Conservation (phyloP, 208 protist genomes). For the Novymonas esmeraldas region DNA sequence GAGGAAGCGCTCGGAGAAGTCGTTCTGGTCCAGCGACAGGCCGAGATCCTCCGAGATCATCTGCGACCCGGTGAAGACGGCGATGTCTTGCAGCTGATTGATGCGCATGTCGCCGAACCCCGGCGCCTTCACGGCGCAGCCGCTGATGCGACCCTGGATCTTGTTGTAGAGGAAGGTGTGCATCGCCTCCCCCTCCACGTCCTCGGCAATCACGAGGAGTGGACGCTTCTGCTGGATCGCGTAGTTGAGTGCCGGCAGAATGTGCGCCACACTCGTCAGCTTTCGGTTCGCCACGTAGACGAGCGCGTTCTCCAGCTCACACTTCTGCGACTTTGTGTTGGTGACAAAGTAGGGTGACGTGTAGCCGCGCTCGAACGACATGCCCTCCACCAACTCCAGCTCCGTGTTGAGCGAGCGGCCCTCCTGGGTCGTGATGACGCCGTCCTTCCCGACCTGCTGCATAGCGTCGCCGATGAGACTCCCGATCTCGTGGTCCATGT, state of each 20-base stretch:
- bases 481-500: constrained; percentile 99
- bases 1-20: constrained; percentile 88
- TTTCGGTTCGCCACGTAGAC: constrained; percentile 94
- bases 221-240: constrained; percentile 85
- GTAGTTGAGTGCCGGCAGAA: constrained; percentile 87
- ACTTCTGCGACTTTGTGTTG: constrained; percentile 97
- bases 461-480: constrained; percentile 99
- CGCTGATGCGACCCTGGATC: constrained; percentile 82
- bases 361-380: constrained; percentile 98
- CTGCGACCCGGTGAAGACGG: constrained; percentile 97
- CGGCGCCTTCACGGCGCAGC: constrained; percentile 96
- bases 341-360: constrained; percentile 99
- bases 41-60: constrained; percentile 96
- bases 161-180: constrained; percentile 96
- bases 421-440: constrained; percentile 99
- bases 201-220: constrained; percentile 90
- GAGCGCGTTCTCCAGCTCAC: constrained; percentile 96
- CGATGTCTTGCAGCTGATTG: constrained; percentile 99
- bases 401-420: constrained; percentile 98
- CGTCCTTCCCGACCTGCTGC: constrained; percentile 99
- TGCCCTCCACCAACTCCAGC: constrained; percentile 98
- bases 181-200: constrained; percentile 92
- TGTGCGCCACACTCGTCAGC: constrained; percentile 74
- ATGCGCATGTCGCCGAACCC: constrained; percentile 99
- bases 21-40: constrained; percentile 90